Percentiles rank a stretch among this genome's conserved stretches.
Conservation (phyloP, 1,284 basidiomycete species). For the Microbotryum silenes-acaulis region DNA sequence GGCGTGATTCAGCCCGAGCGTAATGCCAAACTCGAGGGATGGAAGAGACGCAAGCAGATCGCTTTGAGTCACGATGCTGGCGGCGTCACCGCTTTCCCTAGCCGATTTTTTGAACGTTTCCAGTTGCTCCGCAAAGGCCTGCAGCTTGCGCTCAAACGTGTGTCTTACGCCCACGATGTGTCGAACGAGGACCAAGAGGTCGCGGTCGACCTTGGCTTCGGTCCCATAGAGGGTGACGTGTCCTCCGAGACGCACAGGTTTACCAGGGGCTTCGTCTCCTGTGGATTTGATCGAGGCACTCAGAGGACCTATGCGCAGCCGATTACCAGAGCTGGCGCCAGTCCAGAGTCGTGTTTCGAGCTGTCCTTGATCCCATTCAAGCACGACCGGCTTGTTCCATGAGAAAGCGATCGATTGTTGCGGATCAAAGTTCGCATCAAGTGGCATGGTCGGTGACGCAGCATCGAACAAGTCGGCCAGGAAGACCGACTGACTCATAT, state of each 20-base stretch:
- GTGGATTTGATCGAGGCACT: constrained; percentile 11
- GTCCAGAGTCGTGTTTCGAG: constrained; percentile 14
- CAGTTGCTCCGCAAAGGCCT: constrained; percentile 7
- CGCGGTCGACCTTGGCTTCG: constrained; percentile 14
- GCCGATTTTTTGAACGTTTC: too few relatives aligned
- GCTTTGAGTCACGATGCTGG: neutral
- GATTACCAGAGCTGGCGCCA: constrained; percentile 9
- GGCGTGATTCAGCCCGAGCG: neutral
- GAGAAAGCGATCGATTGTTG: neutral
- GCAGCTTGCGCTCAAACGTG: constrained; percentile 23
- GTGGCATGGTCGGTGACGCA: neutral
- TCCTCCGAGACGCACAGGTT: neutral
- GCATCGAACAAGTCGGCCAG: constrained; percentile 11
- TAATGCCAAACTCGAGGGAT: constrained; percentile 1
- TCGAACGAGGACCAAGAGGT: constrained; percentile 22
- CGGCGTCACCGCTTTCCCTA: too few relatives aligned
- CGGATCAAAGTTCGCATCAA: neutral
- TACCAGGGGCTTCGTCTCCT: constrained; percentile 4
- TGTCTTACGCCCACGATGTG: constrained; percentile 25
- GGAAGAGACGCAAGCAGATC: constrained; percentile 5
- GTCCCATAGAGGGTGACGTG: constrained; percentile 8
- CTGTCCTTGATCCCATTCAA: constrained; percentile 8
- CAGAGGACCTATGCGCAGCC: constrained; percentile 9
- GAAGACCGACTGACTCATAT: constrained; percentile 14
- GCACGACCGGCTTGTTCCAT: neutral